Evolutionary conservation across 441 rosid genomes (phyloP), one percentile per base, ranked within the genome.

Genomic region (Adansonia rubrostipa): DNA sequence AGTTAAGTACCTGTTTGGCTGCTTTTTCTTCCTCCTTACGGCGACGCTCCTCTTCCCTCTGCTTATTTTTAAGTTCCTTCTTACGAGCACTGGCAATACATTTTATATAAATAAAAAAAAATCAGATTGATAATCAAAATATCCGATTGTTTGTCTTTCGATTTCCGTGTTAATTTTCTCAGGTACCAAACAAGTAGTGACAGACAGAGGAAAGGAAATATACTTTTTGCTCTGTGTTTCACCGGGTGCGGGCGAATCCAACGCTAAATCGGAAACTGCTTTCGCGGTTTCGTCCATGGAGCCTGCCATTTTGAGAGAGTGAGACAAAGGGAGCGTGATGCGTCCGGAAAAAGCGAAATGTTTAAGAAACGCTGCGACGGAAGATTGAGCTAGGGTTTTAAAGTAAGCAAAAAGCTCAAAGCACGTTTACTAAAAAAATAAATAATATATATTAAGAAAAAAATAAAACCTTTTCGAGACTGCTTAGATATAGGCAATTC

Each of bases 21-120:
- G 81, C 93, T 84, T 86, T 92, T 76, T 86, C 97, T 77, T 87
- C 95, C 78, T 92, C 96, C 80, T 92, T 93, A 75, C 83, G 87
- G 48, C 79, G 81, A 70, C 83, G 87, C 82, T 89, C 97, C 79
- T 92, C 95, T 74, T 94, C 97, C 83, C 71, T 88, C 82, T 89
- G 86, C 78, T 88, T 90, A 24, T 73, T 85, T 85, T 84, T 91
- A 84, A 83, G 60, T 58, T 89, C 93, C 83, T 83, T 94, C 86
- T 91, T 91, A 47, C 77, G 89, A 8, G 97, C 97, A 80, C 97
- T 92, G 47, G 1, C 47, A 78, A 73, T 22, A 54, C 22, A 20
- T 13, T 13, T 42, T 9, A 28, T 7, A 13, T 5, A 22, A 61
- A 14, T 15, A 28, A 42, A n/a, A 17, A 56, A 9, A 22, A 54